Conservation (phyloP, 1,284 basidiomycete genomes). For the Sanghuangporus weigelae region DNA sequence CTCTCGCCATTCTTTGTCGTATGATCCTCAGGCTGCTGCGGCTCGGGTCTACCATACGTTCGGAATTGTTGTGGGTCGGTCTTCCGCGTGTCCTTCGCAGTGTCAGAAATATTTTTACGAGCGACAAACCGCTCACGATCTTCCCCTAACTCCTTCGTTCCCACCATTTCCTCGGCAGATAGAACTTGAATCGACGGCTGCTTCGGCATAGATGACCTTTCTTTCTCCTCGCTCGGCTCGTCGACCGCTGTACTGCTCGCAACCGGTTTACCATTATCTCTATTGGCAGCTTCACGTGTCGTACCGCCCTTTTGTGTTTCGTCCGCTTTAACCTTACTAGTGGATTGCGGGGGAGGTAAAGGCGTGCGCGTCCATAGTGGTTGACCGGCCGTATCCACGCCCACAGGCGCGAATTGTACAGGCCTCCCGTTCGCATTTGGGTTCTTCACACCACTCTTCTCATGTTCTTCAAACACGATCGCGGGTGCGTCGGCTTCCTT, state of each 20-base stretch:
- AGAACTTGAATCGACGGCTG: too few species aligned
- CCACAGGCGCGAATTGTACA: neutral
- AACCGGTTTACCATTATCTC: neutral
- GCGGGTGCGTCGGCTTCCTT: neutral
- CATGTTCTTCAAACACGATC: neutral
- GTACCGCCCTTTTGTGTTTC: too few species aligned
- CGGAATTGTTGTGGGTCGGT: too few species aligned
- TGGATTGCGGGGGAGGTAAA: constrained; percentile 10
- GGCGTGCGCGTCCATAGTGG: constrained; percentile 16
- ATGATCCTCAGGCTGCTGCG: too few species aligned
- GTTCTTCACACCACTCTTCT: neutral
- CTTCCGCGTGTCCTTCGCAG: too few species aligned
- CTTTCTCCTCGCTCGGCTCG: neutral
- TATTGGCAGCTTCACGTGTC: neutral
- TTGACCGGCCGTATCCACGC: constrained; percentile 2
- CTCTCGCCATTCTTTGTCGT: too few species aligned
- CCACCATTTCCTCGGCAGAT: too few species aligned
- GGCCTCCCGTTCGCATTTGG: constrained; percentile 24
- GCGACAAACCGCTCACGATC: neutral
- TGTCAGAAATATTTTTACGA: too few species aligned
- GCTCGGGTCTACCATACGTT: too few species aligned
- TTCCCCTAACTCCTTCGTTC: neutral
- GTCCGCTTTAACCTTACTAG: neutral
- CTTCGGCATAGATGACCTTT: too few species aligned
- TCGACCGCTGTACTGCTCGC: neutral